Evolutionary conservation across 371 early-diverging fungal genomes (phyloP), one percentile per base, ranked within the genome.

Genomic region (Mortierella sp.): DNA sequence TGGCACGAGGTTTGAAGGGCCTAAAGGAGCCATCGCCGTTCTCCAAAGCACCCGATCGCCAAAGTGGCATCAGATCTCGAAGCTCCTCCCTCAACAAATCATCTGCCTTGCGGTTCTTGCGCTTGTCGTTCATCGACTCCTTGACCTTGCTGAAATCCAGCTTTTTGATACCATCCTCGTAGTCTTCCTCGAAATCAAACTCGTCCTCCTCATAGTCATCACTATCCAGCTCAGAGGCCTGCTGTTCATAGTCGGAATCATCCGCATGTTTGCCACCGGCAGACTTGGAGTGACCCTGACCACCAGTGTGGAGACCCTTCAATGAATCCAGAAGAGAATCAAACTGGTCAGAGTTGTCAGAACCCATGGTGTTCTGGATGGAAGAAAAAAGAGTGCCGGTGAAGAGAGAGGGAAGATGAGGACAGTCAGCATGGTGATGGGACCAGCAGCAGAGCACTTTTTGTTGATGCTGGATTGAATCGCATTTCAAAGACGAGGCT

Each of bases 141-240:
- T 60, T 54, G 47, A 75, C 79, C 44, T 73, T 72, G 1, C 77
- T 71, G 60, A 81, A 82, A 38, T 85, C 75, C 47, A 80, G 77
- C 74, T 82, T 81, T 38, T 72, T 77, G 75, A 77, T 60, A 3
- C 80, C 80, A 34, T 86, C 82, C 31, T 79, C 79, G 34, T 86
- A 81, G 26, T 86, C 86, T 31, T 79, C 70, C 57, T 86, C 84
- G 34, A 84, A 84, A 28, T 84, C 84, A 75, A 77, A 80, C 45
- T 84, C 84, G 13, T 81, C 84, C 3, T 84, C 78, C 34, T 76
- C 84, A 28, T 72, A 54, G 19, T 81, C 81, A 19, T 74, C 57
- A 31, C 75, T 77, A 2, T 80, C 73, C 4, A 45, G 68, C 28
- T 82, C 86, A 0, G 82, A 86, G 3, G 45, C 68, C n/a, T 73